Evolutionary conservation across 192 early-diverging fungal genomes (phyloP), one percentile per base, ranked within the genome.

Genomic region (Dimargaris xerosporica): DNA sequence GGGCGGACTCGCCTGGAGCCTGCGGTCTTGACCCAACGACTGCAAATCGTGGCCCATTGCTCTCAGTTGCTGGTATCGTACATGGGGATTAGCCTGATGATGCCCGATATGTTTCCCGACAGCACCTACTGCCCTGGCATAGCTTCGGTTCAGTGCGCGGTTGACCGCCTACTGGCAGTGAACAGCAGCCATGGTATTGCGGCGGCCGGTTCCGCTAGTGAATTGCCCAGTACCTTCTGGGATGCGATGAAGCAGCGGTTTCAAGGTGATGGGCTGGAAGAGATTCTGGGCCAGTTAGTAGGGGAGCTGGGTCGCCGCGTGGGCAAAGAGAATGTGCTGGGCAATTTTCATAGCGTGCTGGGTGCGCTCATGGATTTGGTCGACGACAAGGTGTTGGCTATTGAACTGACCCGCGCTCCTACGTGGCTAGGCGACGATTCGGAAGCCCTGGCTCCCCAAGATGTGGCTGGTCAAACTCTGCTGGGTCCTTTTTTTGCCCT

Each of bases 21-120:
- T 15, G 56, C 68, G 3, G 76, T 80, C 25, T 70, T 85, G 0
- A 68, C 78, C 31, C 65, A 76, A n/a, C 81, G 94, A 6, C 47
- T 87, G 6, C 61, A 56, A 12, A 76, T 76, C 7, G 54, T 98
- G 62, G 73, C 81, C 43, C 65, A 71, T 17, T 71, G 80, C 12
- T 76, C 81, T 48, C 71, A 44, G 0, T 59, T 96, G 53, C 63
- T 95, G 21, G 75, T 95, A 2, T 91, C 85, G 54, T 98, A 96
- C 67, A 78, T 80, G 54, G 89, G 88, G 6, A 73, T 94, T 31
- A 75, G 88, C 45, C 64, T 96, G 41, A 91, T 88, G 53, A 80
- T 91, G 62, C 86, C 87, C n/a, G 91, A 89, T 26, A 89, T 89
- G 82, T 95, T 94, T 1, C 64, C 63, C 39, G 25, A 59, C 3